Base-by-base conservation (phyloP, 768 basidiomycete genomes). In the Naganishia vaughanmartiniae region DNA sequence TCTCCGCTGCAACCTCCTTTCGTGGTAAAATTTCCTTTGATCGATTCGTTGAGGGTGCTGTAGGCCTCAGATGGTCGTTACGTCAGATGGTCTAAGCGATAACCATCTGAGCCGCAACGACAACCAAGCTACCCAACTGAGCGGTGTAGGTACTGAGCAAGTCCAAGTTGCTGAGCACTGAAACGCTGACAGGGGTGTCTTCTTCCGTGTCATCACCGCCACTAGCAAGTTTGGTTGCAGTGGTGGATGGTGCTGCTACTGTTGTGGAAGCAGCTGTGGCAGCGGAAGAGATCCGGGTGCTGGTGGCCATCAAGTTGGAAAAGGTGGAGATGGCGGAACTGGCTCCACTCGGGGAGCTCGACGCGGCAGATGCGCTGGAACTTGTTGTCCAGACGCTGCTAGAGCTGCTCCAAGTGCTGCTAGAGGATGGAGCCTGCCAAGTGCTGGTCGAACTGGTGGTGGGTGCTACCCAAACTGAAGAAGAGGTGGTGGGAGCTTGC, bases 81-180 rank as follows among this genome's bases (percentile, higher is more conserved):
- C 14, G 21, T n/a, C 12, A 24, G 24, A 45, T 58, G n/a, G 21
- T 63, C 60, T 63, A 63, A 45, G 60, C 60, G n/a, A 63, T 63
- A 42, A 66, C 68, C 68, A 58, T 57, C 68, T 69, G 68, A 60
- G 68, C 68, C n/a, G 56, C 51, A 26, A 69, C 46, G 46, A 69
- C 68, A 30, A 69, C 57, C 68, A 69, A 30, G 31, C 58, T 69
- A 58, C 68, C 68, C 68, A 69, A 39, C 30, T 69, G 68, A 33
- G 58, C 42, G 31, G 68, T 69, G 48, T 58, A 57, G 33, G 56
- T 58, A 34, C 56, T 60, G 21, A 69, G 58, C 68, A 69, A 54
- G 33, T 69, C 56, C 68, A 69, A 60, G 68, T 69, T 69, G 46
- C 68, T 58, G 30, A 10, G 26, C 67, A 39, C 54, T 42, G 28